phyloP scores from a whole-genome alignment of 495 filamentous ascomycete species.

The Lepraria neglecta region DNA sequence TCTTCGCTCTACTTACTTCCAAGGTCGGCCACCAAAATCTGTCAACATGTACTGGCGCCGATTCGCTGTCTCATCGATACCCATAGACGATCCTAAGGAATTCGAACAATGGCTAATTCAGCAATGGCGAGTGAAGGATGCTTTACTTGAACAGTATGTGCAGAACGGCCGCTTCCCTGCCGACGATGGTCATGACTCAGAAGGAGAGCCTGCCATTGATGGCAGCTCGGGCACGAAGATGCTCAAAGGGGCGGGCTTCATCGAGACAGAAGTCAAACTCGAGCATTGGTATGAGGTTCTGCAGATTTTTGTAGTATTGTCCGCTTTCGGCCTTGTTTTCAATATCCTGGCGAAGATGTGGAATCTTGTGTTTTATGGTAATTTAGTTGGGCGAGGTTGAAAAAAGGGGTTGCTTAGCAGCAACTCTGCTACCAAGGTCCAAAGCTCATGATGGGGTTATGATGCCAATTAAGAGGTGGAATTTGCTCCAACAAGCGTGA shows the following conservation, averaged over 20 bases:
- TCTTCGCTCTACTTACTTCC: slow-evolving; percentile 54
- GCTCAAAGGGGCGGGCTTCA: slow-evolving; percentile 42
- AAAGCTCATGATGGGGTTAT: background rate
- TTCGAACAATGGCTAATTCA: slow-evolving; percentile 54
- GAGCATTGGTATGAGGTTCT: slow-evolving; percentile 48
- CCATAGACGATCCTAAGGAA: slow-evolving; percentile 49
- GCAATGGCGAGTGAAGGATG: slow-evolving; percentile 60
- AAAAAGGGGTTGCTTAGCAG: background rate
- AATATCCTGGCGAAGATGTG: slow-evolving; percentile 30
- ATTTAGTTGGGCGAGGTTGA: slow-evolving; percentile 15
- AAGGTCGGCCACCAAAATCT: slow-evolving; percentile 61
- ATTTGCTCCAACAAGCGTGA: background rate
- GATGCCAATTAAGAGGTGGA: slow-evolving; percentile 14
- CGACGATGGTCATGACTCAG: slow-evolving; percentile 44
- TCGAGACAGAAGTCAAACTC: slow-evolving; percentile 53
- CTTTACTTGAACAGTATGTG: slow-evolving; percentile 51
- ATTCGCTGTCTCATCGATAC: slow-evolving; percentile 51
- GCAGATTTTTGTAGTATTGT: slow-evolving; percentile 50
- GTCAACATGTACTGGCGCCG: slow-evolving; percentile 68
- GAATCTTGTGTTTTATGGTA: slow-evolving; percentile 23
- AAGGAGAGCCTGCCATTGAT: slow-evolving; percentile 30
- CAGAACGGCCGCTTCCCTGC: slow-evolving; percentile 57
- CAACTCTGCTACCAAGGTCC: background rate
- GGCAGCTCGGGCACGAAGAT: slow-evolving; percentile 33
- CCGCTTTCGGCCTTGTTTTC: slow-evolving; percentile 29